Base-by-base conservation (phyloP, 148 eudicot genomes). In the Fallopia convolvulus region DNA sequence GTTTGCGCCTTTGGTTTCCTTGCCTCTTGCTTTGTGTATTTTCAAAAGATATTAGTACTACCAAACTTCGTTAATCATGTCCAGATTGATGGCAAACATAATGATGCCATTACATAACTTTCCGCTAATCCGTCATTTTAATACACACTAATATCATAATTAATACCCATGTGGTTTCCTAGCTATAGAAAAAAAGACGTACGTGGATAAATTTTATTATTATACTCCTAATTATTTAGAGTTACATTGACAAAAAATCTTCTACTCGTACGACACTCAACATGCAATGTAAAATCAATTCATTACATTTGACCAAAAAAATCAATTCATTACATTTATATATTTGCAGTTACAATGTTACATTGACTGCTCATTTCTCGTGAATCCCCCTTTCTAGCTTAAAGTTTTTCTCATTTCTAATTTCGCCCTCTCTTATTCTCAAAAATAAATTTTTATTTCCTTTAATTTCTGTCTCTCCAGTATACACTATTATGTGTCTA, bases 281-380 rank as follows among this genome's bases (percentile, higher is more conserved):
- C 39, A 10, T 61, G 70, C 39, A 9, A 61, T 72, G 53, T 72
- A 44, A 20, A 23, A 72, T 44, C 48, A 47, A 72, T 13, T 44
- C 75, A 72, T 4, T 33, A 48, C 8, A 48, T n/a, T 4, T 33
- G n/a, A n/a, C n/a, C n/a, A n/a, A n/a, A n/a, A 44, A 20, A 23
- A 72, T 44, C 48, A 47, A 72, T 13, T 44, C 75, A 72, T 4
- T 33, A 48, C 8, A 48, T n/a, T 4, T 33, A 48, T n/a, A 48
- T n/a, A 50, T 7, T n/a, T 55, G 48, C 26, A 53, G 63, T 75
- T 33, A 75, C 77, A 76, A 52, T 49, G 63, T 75, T 33, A 75
- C 77, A 76, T 68, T 49, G 41, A 76, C 84, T 79, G 84, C 77
- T 66, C 84, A 73, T 63, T 79, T 77, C 82, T 83, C 85, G 80